These are phyloP conservation scores for Leucocoprinus birnbaumii DNA, from an alignment of 768 basidiomycete species.

Conservation along the genomic window DNA sequence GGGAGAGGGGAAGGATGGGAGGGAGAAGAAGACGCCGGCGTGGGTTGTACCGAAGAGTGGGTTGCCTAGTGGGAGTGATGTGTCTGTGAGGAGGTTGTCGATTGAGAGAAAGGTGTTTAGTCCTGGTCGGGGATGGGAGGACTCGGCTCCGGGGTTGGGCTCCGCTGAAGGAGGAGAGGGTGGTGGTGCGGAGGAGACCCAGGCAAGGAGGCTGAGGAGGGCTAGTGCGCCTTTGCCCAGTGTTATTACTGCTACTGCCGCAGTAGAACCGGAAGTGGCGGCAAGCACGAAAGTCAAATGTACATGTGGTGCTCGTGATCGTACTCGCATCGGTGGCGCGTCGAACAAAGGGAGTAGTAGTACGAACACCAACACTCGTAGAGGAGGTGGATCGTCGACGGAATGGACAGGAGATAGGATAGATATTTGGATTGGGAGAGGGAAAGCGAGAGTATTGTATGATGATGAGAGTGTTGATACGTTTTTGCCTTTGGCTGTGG, in stretches of 20 bases:
- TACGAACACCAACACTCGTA: not conserved
- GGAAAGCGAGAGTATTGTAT: conserved; percentile 10
- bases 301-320: not conserved
- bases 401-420: conserved; percentile 14
- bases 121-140: not conserved
- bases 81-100: not conserved
- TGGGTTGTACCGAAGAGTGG: not conserved
- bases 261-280: not conserved
- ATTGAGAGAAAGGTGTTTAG: conserved; percentile 2
- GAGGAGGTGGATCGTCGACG: not conserved
- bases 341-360: not conserved
- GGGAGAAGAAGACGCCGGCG: not conserved
- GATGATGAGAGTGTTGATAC: conserved; percentile 9
- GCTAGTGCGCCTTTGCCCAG: too few species aligned
- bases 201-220: not conserved
- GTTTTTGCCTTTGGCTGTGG: not conserved
- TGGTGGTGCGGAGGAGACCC: not conserved
- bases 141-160: not conserved
- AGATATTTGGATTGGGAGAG: conserved; percentile 12
- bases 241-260: too few species aligned
- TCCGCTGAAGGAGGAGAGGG: not conserved
- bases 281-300: not conserved
- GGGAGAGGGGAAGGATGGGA: too few species aligned
- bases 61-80: not conserved
- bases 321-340: not conserved